Conservation (phyloP, 179 eudicot species). For the Drosera spatulata region DNA sequence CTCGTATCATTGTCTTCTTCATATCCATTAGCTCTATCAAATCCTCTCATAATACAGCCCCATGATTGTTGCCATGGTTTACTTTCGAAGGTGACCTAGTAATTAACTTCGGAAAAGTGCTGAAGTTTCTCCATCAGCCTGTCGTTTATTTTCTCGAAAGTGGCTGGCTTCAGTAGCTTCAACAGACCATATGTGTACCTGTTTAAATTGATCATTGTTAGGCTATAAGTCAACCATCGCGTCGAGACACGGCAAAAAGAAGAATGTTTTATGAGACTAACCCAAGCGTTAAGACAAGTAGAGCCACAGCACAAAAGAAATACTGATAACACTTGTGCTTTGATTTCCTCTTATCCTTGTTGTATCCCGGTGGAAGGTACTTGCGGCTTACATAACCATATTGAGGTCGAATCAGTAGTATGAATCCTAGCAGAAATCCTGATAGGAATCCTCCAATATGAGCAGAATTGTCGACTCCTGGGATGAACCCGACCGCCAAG, state of each 20-base stretch:
- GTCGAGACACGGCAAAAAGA: too few relatives aligned
- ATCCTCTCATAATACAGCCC: too few relatives aligned
- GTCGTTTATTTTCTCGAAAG: background rate
- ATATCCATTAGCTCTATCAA: too few relatives aligned
- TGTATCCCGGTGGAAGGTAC: constrained; percentile 19
- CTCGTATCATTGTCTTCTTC: too few relatives aligned
- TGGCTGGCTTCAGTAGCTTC: constrained; percentile 4
- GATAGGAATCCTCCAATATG: constrained; percentile 35
- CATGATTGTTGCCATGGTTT: too few relatives aligned
- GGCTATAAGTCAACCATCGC: too few relatives aligned
- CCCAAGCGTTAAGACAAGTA: constrained; percentile 18
- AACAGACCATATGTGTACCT: constrained; percentile 18
- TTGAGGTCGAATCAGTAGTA: constrained; percentile 32
- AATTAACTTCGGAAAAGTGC: too few relatives aligned
- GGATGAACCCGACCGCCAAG: constrained; percentile 29
- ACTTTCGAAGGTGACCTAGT: too few relatives aligned
- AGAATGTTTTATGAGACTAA: background rate
- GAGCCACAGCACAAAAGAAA: constrained; percentile 17
- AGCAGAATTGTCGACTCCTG: constrained; percentile 36
- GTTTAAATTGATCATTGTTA: background rate
- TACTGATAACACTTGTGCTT: constrained; percentile 30
- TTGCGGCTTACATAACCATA: constrained; percentile 29
- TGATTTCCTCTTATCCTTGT: constrained; percentile 6
- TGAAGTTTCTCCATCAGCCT: background rate
- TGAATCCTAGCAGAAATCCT: constrained; percentile 31